A percentile compares a stretch with the other conserved stretches of the same genome.
Conservation (phyloP, 2,329 filamentous ascomycete genomes). For the Orbilia brochopaga region DNA sequence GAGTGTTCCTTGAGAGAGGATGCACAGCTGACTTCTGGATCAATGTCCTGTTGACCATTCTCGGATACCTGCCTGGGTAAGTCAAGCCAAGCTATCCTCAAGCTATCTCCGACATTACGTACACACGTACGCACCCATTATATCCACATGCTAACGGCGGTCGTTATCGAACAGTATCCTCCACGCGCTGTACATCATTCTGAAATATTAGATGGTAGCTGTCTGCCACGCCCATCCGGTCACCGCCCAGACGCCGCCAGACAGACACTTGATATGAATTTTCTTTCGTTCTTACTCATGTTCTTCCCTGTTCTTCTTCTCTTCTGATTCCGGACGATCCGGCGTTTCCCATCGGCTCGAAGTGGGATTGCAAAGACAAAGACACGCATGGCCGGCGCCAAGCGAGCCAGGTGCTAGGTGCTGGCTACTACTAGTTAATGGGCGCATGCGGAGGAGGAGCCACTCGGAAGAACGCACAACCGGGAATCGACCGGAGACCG, state of each 20-base stretch:
- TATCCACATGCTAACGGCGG: not conserved
- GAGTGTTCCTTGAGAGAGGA: constrained; percentile 92
- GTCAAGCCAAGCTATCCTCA: constrained; percentile 7
- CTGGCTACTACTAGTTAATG: too few relatives aligned
- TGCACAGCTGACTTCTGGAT: constrained; percentile 86
- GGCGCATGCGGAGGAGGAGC: constrained; percentile 18
- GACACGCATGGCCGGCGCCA: constrained; percentile 46
- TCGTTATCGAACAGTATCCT: constrained; percentile 73
- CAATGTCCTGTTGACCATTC: constrained; percentile 86
- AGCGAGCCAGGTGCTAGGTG: constrained; percentile 27
- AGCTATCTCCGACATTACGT: not conserved
- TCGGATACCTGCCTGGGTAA: constrained; percentile 63
- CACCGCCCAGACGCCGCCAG: constrained; percentile 1
- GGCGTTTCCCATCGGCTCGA: constrained; percentile 46
- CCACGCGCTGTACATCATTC: constrained; percentile 75
- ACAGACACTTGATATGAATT: constrained; percentile 10
- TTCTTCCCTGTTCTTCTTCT: too few relatives aligned
- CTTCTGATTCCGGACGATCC: constrained; percentile 38
- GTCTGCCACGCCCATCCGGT: constrained; percentile 2
- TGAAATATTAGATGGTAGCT: constrained; percentile 51
- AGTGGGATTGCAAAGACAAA: constrained; percentile 20
- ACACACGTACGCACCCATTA: too few relatives aligned
- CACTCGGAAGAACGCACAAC: constrained; percentile 30
- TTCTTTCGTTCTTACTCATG: constrained; percentile 16
- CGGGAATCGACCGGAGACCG: constrained; percentile 14